Percentiles rank a stretch among this genome's conserved stretches.
phyloP scores from a whole-genome alignment of 495 filamentous ascomycete species.

The Aspergillus ostianus region DNA sequence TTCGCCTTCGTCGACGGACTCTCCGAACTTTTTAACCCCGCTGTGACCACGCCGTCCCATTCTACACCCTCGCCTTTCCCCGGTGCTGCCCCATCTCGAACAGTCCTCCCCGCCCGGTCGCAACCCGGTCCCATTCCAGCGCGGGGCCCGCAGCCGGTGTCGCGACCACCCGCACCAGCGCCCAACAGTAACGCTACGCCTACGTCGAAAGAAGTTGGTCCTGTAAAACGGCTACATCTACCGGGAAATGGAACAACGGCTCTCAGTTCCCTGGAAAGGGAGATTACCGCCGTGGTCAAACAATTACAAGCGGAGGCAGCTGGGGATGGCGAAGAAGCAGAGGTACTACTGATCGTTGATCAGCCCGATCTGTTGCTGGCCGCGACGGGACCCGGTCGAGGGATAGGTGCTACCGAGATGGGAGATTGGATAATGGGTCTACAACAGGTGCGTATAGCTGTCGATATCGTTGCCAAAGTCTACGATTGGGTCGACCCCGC shows the following conservation, averaged over 20 bases:
- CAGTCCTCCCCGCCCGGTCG: constrained; percentile 33
- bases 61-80: constrained; percentile 3
- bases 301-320: constrained; percentile 24
- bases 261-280: constrained; percentile 37
- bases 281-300: constrained; percentile 37
- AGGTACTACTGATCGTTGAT: constrained; percentile 50
- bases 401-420: constrained; percentile 46
- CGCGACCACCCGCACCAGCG: background rate
- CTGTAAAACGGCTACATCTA: constrained; percentile 36
- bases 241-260: constrained; percentile 34
- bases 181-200: constrained; percentile 7
- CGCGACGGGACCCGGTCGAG: constrained; percentile 36
- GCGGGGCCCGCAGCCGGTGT: constrained; percentile 22
- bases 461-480: background rate
- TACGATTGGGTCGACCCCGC: background rate
- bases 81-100: constrained; percentile 24
- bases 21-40: constrained; percentile 49
- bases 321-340: constrained; percentile 22
- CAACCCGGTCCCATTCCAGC: constrained; percentile 29
- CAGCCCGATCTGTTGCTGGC: constrained; percentile 52
- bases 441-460: constrained; percentile 37
- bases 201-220: constrained; percentile 22
- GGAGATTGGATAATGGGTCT: constrained; percentile 44
- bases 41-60: constrained; percentile 20
- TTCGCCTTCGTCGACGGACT: constrained; percentile 77